Evolutionary conservation across 257 asterid genomes (phyloP), one percentile per base, ranked within the genome.

Genomic region (Nicotiana tabacum): DNA sequence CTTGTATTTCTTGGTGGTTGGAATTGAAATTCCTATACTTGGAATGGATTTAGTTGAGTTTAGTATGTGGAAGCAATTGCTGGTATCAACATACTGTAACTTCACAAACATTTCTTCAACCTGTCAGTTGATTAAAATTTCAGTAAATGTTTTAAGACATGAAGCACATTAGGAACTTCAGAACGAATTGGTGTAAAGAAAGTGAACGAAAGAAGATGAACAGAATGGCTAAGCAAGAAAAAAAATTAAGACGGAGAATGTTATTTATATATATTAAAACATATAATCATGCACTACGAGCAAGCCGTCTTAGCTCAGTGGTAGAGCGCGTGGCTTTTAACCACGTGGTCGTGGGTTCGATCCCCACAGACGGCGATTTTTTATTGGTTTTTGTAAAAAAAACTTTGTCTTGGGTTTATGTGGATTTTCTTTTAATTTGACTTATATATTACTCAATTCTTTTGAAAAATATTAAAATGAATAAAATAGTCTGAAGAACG

Each of bases 241-340:
- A 29, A 72, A 72, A 21, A 5, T 11, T 11, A 6, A 57, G 24
- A 17, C 46, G 12, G 18, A 8, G 58, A 39, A 70, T 5, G n/a
- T 39, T 29, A 29, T 29, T 29, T 29, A 29, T 29, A 21, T 21
- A 21, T 21, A 21, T 21, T 21, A 21, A 21, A 21, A 21, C 21
- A 21, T 21, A 21, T 21, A 21, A 21, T 21, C 21, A 21, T 21
- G 21, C 21, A 21, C 21, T 21, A 21, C 21, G 21, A 21, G 21
- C 21, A 29, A 9, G 97, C 94, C 93, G 91, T 91, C 98, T 88
- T 91, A 91, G 97, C 94, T 92, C 96, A 94, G 97, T 30, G 97
- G 98, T 90, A 91, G 97, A 94, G 98, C 97, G 98, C 95, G 96
- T 95, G 97, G 96, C 97, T 94, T 96, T 96, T 93, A 93, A 96